Base-by-base conservation (phyloP, 192 early-diverging fungal species). In the Gigaspora rosea region DNA sequence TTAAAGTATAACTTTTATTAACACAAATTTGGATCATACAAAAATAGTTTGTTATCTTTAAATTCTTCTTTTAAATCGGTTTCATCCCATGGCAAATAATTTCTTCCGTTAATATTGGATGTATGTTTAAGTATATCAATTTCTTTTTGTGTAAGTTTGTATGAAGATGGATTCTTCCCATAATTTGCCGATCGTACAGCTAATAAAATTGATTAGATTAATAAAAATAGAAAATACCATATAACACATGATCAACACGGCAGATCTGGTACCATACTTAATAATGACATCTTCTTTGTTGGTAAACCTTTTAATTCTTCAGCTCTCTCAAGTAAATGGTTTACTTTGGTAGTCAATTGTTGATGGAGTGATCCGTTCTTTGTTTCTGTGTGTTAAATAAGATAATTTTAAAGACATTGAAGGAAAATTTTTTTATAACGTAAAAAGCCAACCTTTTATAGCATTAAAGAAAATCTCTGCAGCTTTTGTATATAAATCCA, bases 11-110 rank as follows among this genome's bases (percentile, higher is more conserved):
- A 16, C 72, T 69, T 62, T 75, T 79, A 56, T 66, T 70, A 71
- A 80, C 78, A 6, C 78, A 72, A 9, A 78, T 75, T 8, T 66
- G 47, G n/a, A 16, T 12, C 81, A 32, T 85, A 82, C 69, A 84
- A 81, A 80, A 89, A 95, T 15, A 75, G 79, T 20, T 71, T 83
- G 16, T 77, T 46, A 61, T 79, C 73, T n/a, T 78, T 85, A 82
- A 91, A 93, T 15, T 80, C 78, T 57, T 94, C 93, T 35, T 84
- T 80, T 10, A 80, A 64, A 80, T 96, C 93, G 56, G 79, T 69
- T 32, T 88, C 85, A 35, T 85, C 69, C 94, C 95, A 96, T 13
- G 94, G 95, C 20, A 92, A 80, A 85, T 88, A 95, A 16, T 86
- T 80, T 78, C 86, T 86, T 8, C 86, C 86, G 73, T 96, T 94